Percentiles rank a stretch among this genome's conserved stretches.
Evolutionary conservation across 139 green algal genomes (phyloP).

Genomic region (Coelastrella sp.): DNA sequence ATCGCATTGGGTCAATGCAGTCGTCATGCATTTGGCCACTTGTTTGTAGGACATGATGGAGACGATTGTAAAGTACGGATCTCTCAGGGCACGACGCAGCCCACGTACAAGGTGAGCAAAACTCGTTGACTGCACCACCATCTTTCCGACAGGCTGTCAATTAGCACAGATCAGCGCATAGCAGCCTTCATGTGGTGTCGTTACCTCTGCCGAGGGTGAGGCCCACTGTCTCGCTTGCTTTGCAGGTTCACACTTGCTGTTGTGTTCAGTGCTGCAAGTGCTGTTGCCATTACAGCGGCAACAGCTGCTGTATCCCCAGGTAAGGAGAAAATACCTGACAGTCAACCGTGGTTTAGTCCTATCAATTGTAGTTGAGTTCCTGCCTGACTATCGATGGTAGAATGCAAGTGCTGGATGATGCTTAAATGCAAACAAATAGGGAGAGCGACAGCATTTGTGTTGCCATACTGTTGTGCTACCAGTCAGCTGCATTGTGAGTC

Average conservation of each 20-base stretch:
- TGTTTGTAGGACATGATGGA: not conserved
- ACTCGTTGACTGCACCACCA: not conserved
- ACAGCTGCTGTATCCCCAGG: not conserved
- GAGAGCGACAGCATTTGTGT: too few species aligned
- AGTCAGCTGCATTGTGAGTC: too few species aligned
- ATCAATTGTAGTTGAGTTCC: too few species aligned
- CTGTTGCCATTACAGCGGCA: not conserved
- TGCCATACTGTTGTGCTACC: too few species aligned
- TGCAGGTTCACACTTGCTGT: not conserved
- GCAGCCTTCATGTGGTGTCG: too few species aligned
- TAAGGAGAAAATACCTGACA: not conserved
- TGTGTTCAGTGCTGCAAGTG: not conserved
- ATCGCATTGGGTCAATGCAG: not conserved
- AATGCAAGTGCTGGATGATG: too few species aligned
- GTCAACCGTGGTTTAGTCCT: not conserved
- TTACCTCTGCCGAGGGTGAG: too few species aligned
- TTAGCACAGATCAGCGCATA: too few species aligned
- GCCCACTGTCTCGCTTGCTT: too few species aligned
- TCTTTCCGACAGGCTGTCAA: too few species aligned
- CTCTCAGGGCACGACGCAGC: slow-evolving; percentile 16
- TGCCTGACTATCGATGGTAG: too few species aligned
- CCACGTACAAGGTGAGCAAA: not conserved
- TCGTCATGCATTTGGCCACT: not conserved
- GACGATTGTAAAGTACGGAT: slow-evolving; percentile 1
- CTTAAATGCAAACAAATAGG: too few species aligned